Conservation (phyloP, 768 basidiomycete genomes). For the Lactarius indigo region DNA sequence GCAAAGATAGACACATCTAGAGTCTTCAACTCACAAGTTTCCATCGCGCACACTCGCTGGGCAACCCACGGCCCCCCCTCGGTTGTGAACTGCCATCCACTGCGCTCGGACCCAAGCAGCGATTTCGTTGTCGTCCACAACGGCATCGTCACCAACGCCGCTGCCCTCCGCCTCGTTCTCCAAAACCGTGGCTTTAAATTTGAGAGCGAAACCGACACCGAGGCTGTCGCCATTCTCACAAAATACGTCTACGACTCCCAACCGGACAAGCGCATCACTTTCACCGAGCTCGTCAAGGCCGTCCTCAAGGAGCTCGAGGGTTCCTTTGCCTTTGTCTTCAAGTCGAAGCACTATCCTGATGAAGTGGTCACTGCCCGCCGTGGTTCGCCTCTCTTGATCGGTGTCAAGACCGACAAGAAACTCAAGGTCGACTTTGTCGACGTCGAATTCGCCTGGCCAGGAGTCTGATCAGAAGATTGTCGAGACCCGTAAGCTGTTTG, state of each 20-base stretch:
- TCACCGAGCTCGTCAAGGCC: conserved; percentile 90
- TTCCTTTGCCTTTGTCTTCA: conserved; percentile 99
- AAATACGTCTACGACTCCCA: conserved; percentile 98
- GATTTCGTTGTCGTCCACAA: conserved; percentile 98
- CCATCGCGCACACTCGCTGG: conserved; percentile 99
- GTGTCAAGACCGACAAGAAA: conserved; percentile 99
- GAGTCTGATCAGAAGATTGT: conserved; percentile 49
- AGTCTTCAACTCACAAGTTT: conserved; percentile 80
- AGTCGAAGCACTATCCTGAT: conserved; percentile 91
- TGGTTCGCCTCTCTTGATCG: conserved; percentile 93
- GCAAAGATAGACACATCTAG: conserved; percentile 71
- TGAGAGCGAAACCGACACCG: conserved; percentile 95
- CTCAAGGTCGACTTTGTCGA: conserved; percentile 99
- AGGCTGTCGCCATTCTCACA: conserved; percentile 91
- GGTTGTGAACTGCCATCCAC: conserved; percentile 89
- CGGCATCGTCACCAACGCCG: conserved; percentile 95
- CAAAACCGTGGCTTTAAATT: conserved; percentile 96
- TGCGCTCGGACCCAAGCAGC: conserved; percentile 71
- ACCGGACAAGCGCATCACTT: conserved; percentile 76
- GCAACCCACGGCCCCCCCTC: conserved; percentile 95
- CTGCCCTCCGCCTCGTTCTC: conserved; percentile 84
- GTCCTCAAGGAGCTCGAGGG: conserved; percentile 98
- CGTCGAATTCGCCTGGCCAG: conserved; percentile 86
- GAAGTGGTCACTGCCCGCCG: conserved; percentile 95
- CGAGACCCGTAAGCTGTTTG: conserved; percentile 40